Evolutionary conservation across 768 basidiomycete genomes (phyloP).

Genomic region (Amanita phalloides): DNA sequence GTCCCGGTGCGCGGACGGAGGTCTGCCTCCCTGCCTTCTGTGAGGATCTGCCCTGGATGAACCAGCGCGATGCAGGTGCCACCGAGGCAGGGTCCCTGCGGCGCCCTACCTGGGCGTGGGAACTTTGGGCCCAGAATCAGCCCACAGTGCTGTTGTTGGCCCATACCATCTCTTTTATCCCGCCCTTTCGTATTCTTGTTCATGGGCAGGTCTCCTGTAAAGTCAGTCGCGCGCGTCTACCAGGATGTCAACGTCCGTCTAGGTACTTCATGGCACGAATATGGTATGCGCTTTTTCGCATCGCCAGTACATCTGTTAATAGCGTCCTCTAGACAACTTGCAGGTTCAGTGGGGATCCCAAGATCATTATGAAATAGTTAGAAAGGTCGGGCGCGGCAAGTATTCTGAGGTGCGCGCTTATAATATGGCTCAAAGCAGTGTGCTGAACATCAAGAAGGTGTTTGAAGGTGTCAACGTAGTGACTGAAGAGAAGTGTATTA

Average conservation of each 20-base stretch:
- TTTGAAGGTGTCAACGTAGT: conserved; percentile 91
- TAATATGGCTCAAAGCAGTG: conserved; percentile 1
- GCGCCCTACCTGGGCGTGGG: conserved; percentile 7
- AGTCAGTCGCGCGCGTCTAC: conserved; percentile 82
- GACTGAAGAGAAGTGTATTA: conserved; percentile 90
- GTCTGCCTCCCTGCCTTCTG: conserved; percentile 4
- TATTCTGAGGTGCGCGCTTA: conserved; percentile 69
- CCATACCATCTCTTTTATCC: neutral
- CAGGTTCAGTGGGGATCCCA: conserved; percentile 97
- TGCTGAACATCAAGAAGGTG: conserved; percentile 36
- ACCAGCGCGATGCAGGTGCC: no score
- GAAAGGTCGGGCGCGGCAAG: conserved; percentile 93
- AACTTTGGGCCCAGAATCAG: conserved; percentile 5
- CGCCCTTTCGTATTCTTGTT: conserved; percentile 11
- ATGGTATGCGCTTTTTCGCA: conserved; percentile 44
- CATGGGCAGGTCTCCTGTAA: conserved; percentile 65
- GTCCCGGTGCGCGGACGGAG: conserved; percentile 44
- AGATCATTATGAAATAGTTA: conserved; percentile 95
- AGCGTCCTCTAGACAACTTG: conserved; percentile 61
- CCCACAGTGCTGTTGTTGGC: neutral
- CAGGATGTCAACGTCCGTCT: conserved; percentile 79
- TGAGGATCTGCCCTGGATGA: conserved; percentile 8
- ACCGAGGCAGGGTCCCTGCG: no score
- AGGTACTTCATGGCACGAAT: conserved; percentile 92
- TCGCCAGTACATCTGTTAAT: conserved; percentile 12